Base-by-base conservation (phyloP, 768 basidiomycete species). In the Lyophyllum semitale region DNA sequence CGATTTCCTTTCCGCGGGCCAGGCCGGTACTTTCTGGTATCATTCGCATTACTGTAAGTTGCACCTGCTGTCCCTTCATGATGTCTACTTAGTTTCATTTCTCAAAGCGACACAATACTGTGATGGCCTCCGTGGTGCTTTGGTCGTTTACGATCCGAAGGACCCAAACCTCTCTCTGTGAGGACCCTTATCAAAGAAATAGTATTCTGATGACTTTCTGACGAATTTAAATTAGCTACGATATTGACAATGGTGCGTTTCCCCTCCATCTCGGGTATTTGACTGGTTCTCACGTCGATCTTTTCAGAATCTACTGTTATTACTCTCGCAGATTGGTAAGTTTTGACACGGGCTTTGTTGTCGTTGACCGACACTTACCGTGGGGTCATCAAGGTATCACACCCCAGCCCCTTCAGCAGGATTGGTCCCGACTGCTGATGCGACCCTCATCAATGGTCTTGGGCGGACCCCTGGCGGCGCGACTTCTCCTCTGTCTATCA, bases 401-500 rank as follows among this genome's bases (percentile, higher is more conserved):
- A 9, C 30, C 18, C 32, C 52, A 64, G n/a, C n/a, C n/a, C n/a
- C n/a, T n/a, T n/a, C n/a, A n/a, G 59, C 76, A 20, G 13, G 18
- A 15, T 40, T 48, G 9, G 50, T 49, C 20, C 42, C 47, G 32
- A 27, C 32, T 8, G 57, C 76, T 6, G 70, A 71, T 53, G 54
- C 74, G 2, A 73, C 72, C 0, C 60, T 81, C 18, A 78, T 82
- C 56, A 82, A 82, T 51, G 81, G 81, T 1, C 65, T 71, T 8
- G 82, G 82, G 17, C 75, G 80, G 18, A 77, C 68, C 53, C n/a
- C 59, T 6, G 73, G 68, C 42, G 73, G 73, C 1, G 70, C 78
- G 4, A 43, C 59, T 2, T 62, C 71, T 8, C 62, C 66, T 0
- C 69, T 80, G n/a, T 58, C 78, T 0, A 70, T 77, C 1, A 61